Evolutionary conservation across 176 grass and related monocot genomes (phyloP), one percentile per base, ranked within the genome.

Genomic region (Hyparrhenia diplandra): DNA sequence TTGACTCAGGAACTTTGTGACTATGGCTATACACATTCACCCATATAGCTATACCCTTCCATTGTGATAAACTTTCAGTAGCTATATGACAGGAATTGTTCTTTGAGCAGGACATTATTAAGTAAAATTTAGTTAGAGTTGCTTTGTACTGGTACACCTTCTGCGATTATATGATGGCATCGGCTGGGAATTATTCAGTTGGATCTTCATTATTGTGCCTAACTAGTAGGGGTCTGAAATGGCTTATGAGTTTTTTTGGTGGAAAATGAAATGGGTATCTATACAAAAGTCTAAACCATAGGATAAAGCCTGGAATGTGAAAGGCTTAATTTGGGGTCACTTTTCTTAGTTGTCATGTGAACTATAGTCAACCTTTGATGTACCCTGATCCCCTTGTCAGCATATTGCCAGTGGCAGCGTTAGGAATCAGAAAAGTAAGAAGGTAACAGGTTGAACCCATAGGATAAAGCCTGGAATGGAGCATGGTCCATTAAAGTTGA

Each of bases 201-300:
- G 0, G 16, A 20, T 58, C 49, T 13, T 73, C 14, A 0, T 74
- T 13, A n/a, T 74, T 39, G 60, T 72, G 9, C 61, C 28, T 69
- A 68, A 1, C 21, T 68, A 51, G 1, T 40, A 25, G 18, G 12
- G 34, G 17, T 46, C 28, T 64, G 39, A 80, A 84, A 46, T 37
- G 4, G n/a, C 51, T 59, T 59, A 67, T 16, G 12, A 39, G 27
- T 2, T 40, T 49, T 8, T 24, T 31, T 13, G 3, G 28, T 30
- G 37, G 79, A 36, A 85, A 85, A 67, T 39, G 17, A 69, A 84
- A 74, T 57, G 6, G 18, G 21, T 30, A 28, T 77, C n/a, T 69
- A 13, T 37, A 17, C 3, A 10, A 7, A 75, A 16, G 27, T 69
- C 1, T 10, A 30, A 34, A 24, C n/a, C 36, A 25, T 57, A 55